phyloP scores from a whole-genome alignment of 805 yeast species.

The Dipodascopsis tothii region DNA sequence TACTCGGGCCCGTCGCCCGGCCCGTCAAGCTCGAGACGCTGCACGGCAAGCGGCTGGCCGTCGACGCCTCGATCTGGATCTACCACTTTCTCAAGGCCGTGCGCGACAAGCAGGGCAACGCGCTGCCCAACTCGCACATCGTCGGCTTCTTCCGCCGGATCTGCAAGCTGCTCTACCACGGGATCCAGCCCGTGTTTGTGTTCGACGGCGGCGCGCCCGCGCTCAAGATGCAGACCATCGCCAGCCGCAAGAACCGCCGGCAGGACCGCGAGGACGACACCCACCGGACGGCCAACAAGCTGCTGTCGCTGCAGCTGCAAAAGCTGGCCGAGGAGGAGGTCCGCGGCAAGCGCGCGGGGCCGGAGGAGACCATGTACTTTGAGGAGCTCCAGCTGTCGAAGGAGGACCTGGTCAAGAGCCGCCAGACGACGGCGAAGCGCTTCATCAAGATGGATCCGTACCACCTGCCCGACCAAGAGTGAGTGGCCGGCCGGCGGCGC shows the following conservation, averaged over 20 bases:
- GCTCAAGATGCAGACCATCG: slow-evolving; percentile 71
- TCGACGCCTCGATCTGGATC: slow-evolving; percentile 98
- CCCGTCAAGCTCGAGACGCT: slow-evolving; percentile 86
- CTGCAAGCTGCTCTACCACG: slow-evolving; percentile 80
- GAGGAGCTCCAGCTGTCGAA: slow-evolving; percentile 14
- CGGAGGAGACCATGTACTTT: slow-evolving; percentile 9
- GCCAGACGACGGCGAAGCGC: slow-evolving; percentile 5
- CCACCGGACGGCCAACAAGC: slow-evolving; percentile 64
- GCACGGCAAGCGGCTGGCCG: slow-evolving; percentile 71
- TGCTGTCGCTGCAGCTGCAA: slow-evolving; percentile 75
- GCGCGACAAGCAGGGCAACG: slow-evolving; percentile 74
- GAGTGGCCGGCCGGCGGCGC: slow-evolving; percentile 29
- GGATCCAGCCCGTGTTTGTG: slow-evolving; percentile 81
- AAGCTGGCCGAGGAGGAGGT: slow-evolving; percentile 37
- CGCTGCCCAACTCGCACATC: slow-evolving; percentile 71
- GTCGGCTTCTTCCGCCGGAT: slow-evolving; percentile 94
- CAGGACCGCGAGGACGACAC: slow-evolving; percentile 68
- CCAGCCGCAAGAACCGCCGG: slow-evolving; percentile 61
- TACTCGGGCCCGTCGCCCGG: slow-evolving; percentile 78
- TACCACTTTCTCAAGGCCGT: slow-evolving; percentile 95
- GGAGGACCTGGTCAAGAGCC: slow-evolving; percentile 11
- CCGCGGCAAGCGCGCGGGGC: slow-evolving; percentile 7
- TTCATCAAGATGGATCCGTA: slow-evolving; percentile 69
- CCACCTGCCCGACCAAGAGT: slow-evolving; percentile 64
- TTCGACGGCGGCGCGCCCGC: slow-evolving; percentile 94